Percentiles rank a stretch among this genome's conserved stretches.
Conservation (phyloP, 1,284 basidiomycete genomes). For the Cryptococcus maquisensis region DNA sequence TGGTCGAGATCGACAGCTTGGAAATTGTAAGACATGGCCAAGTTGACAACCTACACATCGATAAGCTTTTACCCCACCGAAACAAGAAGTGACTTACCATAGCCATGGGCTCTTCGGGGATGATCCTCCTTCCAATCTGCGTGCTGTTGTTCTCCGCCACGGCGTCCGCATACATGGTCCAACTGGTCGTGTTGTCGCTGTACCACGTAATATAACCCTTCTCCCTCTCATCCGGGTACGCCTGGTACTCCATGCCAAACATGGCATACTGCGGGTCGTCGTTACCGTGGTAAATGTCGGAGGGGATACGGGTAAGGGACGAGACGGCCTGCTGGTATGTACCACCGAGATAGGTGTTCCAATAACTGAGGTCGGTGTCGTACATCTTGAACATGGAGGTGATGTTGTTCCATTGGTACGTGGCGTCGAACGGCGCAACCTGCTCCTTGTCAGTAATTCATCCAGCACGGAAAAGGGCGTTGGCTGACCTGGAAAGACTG, state of each 20-base stretch:
- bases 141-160: conserved; percentile 57
- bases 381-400: conserved; percentile 43
- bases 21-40: conserved; percentile 47
- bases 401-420: conserved; percentile 60
- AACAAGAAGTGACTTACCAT: conserved; percentile 49
- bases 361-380: conserved; percentile 54
- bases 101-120: conserved; percentile 69
- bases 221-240: conserved; percentile 55
- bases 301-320: conserved; percentile 54
- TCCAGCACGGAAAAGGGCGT: no score
- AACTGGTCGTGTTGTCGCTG: conserved; percentile 54
- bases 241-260: conserved; percentile 61
- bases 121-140: conserved; percentile 60
- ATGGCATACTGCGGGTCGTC: conserved; percentile 9
- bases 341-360: conserved; percentile 71
- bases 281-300: conserved; percentile 44
- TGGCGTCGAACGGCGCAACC: conserved; percentile 54
- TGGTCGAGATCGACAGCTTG: conserved; percentile 46
- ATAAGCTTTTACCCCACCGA: conserved; percentile 10
- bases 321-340: conserved; percentile 75
- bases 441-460: no score
- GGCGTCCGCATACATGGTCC: conserved; percentile 57
- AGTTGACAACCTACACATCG: background rate
- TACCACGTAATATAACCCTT: conserved; percentile 67
- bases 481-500: conserved; percentile 32